These are phyloP conservation scores for Excoecaria agallocha DNA, from an alignment of 345 rosid species.

Conservation along the genomic window DNA sequence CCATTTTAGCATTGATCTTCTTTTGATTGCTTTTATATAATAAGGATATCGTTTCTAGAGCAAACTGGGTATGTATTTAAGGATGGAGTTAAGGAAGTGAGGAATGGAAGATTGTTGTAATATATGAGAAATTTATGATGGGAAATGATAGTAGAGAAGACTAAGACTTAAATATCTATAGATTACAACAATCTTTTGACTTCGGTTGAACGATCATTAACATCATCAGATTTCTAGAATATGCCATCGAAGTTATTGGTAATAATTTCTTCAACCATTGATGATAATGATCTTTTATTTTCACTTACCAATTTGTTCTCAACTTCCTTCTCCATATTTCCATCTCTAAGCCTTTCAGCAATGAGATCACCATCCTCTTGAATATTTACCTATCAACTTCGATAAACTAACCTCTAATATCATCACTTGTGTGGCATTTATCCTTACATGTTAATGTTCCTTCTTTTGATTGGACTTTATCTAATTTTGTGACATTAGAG, in stretches of 20 bases:
- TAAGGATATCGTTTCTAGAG: no score
- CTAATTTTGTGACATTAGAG: conserved; percentile 2
- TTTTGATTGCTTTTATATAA: no score
- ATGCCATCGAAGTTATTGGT: not conserved
- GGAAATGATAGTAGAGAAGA: no score
- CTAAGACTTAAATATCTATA: no score
- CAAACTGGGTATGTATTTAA: no score
- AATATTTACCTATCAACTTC: conserved; percentile 9
- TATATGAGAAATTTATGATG: no score
- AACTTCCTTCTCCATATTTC: not conserved
- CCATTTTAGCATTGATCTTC: no score
- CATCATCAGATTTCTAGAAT: conserved; percentile 1
- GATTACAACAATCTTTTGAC: no score
- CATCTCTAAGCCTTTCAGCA: conserved; percentile 4
- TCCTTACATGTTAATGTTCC: conserved; percentile 8
- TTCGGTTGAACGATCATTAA: conserved; percentile 3
- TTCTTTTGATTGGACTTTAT: conserved; percentile 17
- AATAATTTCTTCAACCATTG: not conserved
- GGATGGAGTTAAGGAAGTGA: no score
- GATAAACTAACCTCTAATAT: not conserved
- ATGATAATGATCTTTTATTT: conserved; percentile 6
- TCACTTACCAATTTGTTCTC: conserved; percentile 3
- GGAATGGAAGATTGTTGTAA: no score
- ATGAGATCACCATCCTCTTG: not conserved
- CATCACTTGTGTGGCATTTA: not conserved